These are phyloP conservation scores for Rhazya stricta DNA, from an alignment of 257 asterid species.

Conservation along the genomic window DNA sequence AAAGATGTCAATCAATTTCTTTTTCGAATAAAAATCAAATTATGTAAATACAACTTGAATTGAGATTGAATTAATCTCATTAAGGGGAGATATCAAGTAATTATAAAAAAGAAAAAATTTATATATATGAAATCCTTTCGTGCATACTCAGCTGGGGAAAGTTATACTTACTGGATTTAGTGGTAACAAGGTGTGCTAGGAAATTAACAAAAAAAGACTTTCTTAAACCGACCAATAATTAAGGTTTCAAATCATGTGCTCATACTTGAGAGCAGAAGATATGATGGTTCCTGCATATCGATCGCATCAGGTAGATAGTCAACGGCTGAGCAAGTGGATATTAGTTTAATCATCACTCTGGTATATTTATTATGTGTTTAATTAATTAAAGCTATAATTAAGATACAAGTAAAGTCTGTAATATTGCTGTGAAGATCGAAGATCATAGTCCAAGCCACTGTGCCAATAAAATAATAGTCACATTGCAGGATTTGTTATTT, in stretches of 20 bases:
- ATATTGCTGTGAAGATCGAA: too few species aligned
- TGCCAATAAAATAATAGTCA: background rate
- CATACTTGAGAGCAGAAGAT: slow-evolving; percentile 4
- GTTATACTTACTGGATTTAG: slow-evolving; percentile 1
- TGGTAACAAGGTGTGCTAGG: background rate
- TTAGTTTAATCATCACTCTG: background rate
- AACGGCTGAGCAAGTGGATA: slow-evolving; percentile 7
- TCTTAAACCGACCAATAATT: slow-evolving; percentile 17
- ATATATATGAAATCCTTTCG: background rate
- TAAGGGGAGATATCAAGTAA: too few species aligned
- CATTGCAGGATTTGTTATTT: background rate
- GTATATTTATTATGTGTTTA: background rate
- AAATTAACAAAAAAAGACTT: background rate
- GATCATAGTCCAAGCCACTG: background rate
- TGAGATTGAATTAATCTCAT: too few species aligned
- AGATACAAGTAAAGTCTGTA: background rate
- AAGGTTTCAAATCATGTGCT: slow-evolving; percentile 6
- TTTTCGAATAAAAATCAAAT: too few species aligned
- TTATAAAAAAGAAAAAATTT: background rate
- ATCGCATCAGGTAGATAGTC: slow-evolving; percentile 12
- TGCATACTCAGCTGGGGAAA: background rate
- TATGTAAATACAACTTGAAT: too few species aligned
- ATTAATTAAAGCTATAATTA: too few species aligned
- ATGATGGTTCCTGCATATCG: slow-evolving; percentile 23
- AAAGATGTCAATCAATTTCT: too few species aligned